Evolutionary conservation across 75 land plant genomes (phyloP).

Genomic region (Gnetum montanum): DNA sequence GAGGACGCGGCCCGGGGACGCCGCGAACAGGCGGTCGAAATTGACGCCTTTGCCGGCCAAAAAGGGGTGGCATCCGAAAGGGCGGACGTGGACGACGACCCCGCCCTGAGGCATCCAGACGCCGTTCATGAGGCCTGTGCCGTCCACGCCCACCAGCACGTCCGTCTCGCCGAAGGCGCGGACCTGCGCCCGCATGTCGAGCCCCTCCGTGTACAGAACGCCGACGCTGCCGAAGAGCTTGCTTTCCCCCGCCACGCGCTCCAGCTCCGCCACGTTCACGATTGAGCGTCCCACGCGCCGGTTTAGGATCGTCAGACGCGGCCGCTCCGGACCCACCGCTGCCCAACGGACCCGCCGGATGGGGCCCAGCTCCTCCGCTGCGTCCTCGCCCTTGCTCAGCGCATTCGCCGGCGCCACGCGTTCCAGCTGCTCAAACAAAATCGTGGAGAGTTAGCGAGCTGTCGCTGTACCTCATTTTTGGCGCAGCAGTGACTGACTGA

Average conservation of each 20-base stretch:
- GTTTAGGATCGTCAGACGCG: conserved; percentile 4
- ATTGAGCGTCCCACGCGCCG: not conserved
- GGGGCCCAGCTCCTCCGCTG: not conserved
- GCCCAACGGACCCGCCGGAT: too few relatives aligned
- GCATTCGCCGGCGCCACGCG: not conserved
- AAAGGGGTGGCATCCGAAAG: conserved; percentile 3
- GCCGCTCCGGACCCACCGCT: conserved; percentile 6
- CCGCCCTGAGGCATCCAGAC: conserved; percentile 6
- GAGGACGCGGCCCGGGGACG: conserved; percentile 6
- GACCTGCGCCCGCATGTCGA: not conserved
- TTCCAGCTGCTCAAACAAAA: too few relatives aligned
- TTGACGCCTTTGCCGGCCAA: conserved; percentile 2
- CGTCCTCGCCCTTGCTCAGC: too few relatives aligned
- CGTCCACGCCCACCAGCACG: conserved; percentile 7
- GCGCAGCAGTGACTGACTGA: too few relatives aligned
- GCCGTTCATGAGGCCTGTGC: conserved; percentile 9
- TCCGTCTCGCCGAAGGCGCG: not conserved
- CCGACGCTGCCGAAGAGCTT: not conserved
- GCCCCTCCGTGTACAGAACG: not conserved
- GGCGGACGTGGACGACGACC: conserved; percentile 4
- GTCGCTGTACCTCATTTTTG: too few relatives aligned
- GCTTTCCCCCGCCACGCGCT: not conserved
- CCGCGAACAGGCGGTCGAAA: conserved; percentile 1
- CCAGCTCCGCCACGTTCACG: not conserved
- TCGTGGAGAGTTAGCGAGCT: too few relatives aligned